phyloP scores from a whole-genome alignment of 2,329 filamentous ascomycete species.

The Verticillium tricorpus region DNA sequence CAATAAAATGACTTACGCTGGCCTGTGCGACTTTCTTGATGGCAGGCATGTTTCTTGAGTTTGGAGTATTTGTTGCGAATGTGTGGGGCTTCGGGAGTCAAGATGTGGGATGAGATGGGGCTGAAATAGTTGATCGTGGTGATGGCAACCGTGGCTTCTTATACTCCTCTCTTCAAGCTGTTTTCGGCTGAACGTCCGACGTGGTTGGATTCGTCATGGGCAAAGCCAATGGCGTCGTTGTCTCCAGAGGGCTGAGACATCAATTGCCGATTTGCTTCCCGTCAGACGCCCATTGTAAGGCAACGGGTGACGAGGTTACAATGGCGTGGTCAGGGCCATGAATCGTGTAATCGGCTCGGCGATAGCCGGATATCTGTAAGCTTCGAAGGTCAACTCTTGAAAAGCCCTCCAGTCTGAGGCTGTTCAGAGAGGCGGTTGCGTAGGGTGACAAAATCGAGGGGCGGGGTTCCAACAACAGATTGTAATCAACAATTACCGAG shows the following conservation, averaged over 20 bases:
- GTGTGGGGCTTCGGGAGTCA: too few relatives aligned
- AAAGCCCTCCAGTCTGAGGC: too few relatives aligned
- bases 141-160: not conserved
- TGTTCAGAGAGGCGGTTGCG: too few relatives aligned
- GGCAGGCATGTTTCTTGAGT: not conserved
- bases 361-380: too few relatives aligned
- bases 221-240: not conserved
- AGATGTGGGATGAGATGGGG: too few relatives aligned
- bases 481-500: too few relatives aligned
- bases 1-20: not conserved
- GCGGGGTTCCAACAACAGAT: too few relatives aligned
- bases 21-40: slow-evolving; percentile 8
- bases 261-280: not conserved
- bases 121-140: not conserved
- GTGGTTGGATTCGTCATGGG: not conserved
- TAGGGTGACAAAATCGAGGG: too few relatives aligned
- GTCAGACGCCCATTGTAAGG: not conserved
- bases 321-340: not conserved
- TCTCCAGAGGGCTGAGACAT: not conserved
- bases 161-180: not conserved
- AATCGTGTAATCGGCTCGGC: too few relatives aligned
- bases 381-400: too few relatives aligned
- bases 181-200: not conserved
- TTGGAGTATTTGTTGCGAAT: too few relatives aligned
- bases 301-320: not conserved